Conservation (phyloP, 768 basidiomycete genomes). For the Calocera viscosa region DNA sequence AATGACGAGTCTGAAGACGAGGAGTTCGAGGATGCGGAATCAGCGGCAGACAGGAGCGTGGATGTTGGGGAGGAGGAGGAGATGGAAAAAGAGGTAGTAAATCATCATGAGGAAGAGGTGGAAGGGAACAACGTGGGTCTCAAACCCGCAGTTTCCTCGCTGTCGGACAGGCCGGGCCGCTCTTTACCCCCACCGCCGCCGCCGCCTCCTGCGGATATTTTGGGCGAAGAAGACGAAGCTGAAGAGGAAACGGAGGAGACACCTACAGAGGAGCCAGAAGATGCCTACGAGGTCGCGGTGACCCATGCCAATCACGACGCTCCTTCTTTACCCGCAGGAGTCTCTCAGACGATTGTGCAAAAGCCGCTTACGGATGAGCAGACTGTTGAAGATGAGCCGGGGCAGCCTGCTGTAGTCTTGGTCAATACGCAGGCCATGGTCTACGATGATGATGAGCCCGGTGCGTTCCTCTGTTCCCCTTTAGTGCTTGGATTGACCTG, state of each 20-base stretch:
- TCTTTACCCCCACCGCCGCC: slow-evolving; percentile 28
- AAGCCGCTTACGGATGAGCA: neutral
- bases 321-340: neutral
- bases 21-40: neutral
- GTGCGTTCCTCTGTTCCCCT: neutral
- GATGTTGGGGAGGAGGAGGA: neutral
- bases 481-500: neutral
- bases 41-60: slow-evolving; percentile 23
- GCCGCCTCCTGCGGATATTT: slow-evolving; percentile 16
- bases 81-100: neutral
- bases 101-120: neutral
- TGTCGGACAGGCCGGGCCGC: slow-evolving; percentile 12
- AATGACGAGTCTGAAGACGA: neutral
- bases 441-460: slow-evolving; percentile 1
- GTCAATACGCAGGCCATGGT: neutral
- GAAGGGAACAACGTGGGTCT: slow-evolving; percentile 3
- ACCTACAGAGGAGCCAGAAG: neutral
- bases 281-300: neutral
- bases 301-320: neutral
- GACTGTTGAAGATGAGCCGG: neutral
- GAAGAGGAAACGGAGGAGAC: neutral
- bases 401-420: neutral
- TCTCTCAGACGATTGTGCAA: neutral
- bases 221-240: slow-evolving; percentile 21
- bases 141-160: neutral